These are phyloP conservation scores for Bipolaris gigantea DNA, from an alignment of 2,329 filamentous ascomycete species.

Conservation along the genomic window DNA sequence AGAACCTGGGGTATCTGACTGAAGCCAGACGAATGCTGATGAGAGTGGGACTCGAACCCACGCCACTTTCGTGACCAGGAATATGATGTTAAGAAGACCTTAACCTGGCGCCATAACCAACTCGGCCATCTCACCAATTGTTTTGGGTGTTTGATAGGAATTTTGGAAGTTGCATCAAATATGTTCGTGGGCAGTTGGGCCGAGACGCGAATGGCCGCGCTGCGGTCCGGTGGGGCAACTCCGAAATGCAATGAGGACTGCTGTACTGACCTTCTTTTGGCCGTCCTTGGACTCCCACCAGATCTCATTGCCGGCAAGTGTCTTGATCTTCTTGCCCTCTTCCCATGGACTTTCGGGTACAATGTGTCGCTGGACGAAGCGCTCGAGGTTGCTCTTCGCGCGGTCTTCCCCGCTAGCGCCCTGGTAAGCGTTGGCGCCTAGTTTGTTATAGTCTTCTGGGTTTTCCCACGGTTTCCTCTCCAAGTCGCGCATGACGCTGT, in stretches of 20 bases:
- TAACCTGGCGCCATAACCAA: slow-evolving; percentile 42
- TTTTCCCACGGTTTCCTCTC: slow-evolving; percentile 87
- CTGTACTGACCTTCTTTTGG: slow-evolving; percentile 55
- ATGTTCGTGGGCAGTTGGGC: background rate
- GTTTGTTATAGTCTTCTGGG: slow-evolving; percentile 67
- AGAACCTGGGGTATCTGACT: slow-evolving; percentile 27
- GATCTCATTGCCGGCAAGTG: slow-evolving; percentile 68
- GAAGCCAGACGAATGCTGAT: slow-evolving; percentile 40
- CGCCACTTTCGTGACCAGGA: slow-evolving; percentile 47
- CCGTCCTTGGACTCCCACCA: slow-evolving; percentile 81
- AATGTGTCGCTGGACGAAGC: slow-evolving; percentile 86
- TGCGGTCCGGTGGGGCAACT: slow-evolving; percentile 6
- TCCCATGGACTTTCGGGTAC: slow-evolving; percentile 75
- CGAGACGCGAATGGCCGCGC: slow-evolving; percentile 1
- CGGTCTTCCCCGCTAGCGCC: slow-evolving; percentile 74
- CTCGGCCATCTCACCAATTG: slow-evolving; percentile 21
- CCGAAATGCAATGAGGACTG: background rate
- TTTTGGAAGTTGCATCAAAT: background rate
- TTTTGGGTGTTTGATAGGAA: slow-evolving; percentile 17
- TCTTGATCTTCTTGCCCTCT: slow-evolving; percentile 66
- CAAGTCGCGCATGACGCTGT: slow-evolving; percentile 75
- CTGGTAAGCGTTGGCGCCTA: slow-evolving; percentile 73
- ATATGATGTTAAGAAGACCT: slow-evolving; percentile 27
- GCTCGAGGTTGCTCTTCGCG: slow-evolving; percentile 72
- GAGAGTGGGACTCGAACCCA: slow-evolving; percentile 48